Conservation (phyloP, 192 early-diverging fungal genomes). For the Mortierella alpina region DNA sequence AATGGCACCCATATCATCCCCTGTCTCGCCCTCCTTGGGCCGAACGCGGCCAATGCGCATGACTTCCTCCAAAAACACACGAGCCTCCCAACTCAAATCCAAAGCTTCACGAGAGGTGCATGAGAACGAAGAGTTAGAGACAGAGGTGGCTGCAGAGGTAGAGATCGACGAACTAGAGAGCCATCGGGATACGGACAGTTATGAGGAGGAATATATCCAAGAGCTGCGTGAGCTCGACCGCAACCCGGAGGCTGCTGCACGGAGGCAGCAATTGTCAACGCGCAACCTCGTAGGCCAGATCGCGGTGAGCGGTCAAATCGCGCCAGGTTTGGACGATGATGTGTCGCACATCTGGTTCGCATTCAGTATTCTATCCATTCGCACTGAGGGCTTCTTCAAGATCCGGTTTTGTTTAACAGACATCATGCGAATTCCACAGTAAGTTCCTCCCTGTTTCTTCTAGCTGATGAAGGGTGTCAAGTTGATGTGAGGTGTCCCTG, state of each 20-base stretch:
- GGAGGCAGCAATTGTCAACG: conserved; percentile 24
- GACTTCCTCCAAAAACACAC: too few relatives aligned
- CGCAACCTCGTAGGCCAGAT: conserved; percentile 39
- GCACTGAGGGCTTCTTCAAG: conserved; percentile 42
- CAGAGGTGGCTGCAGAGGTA: neutral
- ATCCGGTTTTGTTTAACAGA: conserved; percentile 35
- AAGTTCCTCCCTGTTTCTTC: neutral
- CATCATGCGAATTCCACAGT: conserved; percentile 30
- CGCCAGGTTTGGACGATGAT: conserved; percentile 21
- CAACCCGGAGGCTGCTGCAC: neutral
- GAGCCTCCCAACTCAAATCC: too few relatives aligned
- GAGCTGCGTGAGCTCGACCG: conserved; percentile 22
- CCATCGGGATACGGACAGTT: conserved; percentile 17
- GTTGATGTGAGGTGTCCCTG: neutral
- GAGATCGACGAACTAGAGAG: conserved; percentile 20
- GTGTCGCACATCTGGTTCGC: conserved; percentile 34
- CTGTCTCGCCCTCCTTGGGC: too few relatives aligned
- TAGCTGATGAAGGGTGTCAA: too few relatives aligned
- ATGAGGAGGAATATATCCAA: conserved; percentile 18
- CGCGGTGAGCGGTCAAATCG: conserved; percentile 33
- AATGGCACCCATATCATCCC: too few relatives aligned
- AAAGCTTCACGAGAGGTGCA: neutral
- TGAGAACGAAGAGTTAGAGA: neutral
- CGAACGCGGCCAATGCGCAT: too few relatives aligned
- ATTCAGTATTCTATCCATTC: conserved; percentile 43